Percentiles rank a stretch among this genome's conserved stretches.
phyloP scores from a whole-genome alignment of 1,284 basidiomycete genomes.

The Ceratobasidium sp. region DNA sequence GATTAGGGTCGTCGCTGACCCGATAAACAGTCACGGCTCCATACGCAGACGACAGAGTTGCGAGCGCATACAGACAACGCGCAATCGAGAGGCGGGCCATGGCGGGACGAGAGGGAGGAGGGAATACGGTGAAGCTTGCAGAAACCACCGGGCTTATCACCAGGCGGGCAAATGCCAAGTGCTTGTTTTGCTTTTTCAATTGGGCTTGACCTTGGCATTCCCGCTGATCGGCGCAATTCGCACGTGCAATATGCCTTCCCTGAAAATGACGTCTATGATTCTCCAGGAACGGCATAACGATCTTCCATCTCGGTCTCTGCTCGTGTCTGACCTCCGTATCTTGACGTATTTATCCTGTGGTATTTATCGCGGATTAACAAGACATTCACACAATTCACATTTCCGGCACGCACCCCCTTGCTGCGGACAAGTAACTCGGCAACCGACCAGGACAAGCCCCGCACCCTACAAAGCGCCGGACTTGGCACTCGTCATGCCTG shows the following conservation, averaged over 20 bases:
- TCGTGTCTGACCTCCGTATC: not conserved
- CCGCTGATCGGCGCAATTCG: constrained; percentile 13
- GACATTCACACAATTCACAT: not conserved
- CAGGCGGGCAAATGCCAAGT: not conserved
- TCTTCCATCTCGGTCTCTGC: not conserved
- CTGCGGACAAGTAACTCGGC: constrained; percentile 9
- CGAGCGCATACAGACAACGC: constrained; percentile 19
- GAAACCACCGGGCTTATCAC: not conserved
- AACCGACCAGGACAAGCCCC: not conserved
- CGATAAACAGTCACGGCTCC: constrained; percentile 30
- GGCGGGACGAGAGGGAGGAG: not conserved
- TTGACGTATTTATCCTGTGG: no score
- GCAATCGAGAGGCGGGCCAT: constrained; percentile 37
- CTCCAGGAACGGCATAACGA: constrained; percentile 5
- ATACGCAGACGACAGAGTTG: not conserved
- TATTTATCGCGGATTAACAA: not conserved
- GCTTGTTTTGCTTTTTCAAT: not conserved
- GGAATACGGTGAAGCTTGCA: no score
- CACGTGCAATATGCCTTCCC: not conserved
- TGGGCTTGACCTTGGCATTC: constrained; percentile 17
- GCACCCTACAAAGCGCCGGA: constrained; percentile 1
- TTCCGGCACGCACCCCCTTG: not conserved
- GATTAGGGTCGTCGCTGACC: not conserved
- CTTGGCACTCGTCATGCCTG: constrained; percentile 32
- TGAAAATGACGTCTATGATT: not conserved